Evolutionary conservation across 2,329 filamentous ascomycete genomes (phyloP).

Genomic region (Raffaelea arxii): DNA sequence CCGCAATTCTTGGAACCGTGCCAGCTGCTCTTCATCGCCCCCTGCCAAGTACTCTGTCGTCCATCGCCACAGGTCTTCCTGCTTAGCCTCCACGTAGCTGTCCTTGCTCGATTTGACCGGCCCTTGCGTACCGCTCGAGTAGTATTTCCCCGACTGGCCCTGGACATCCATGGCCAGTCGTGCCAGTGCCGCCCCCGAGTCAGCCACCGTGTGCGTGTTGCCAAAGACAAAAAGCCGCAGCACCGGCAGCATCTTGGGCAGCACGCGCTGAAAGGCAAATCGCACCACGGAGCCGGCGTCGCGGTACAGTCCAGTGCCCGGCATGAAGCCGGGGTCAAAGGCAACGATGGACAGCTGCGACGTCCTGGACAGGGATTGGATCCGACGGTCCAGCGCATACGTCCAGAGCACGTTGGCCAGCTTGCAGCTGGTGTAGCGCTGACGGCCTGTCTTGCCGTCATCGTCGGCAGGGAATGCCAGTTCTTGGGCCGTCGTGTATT

Average conservation of each 20-base stretch:
- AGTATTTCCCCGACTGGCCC: slow-evolving; percentile 23
- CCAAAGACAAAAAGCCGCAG: background rate
- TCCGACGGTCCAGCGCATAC: slow-evolving; percentile 29
- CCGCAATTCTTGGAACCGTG: slow-evolving; percentile 2
- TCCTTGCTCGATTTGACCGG: slow-evolving; percentile 29
- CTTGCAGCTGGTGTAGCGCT: slow-evolving; percentile 9
- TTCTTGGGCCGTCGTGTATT: slow-evolving; percentile 6
- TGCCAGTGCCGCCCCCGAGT: slow-evolving; percentile 30
- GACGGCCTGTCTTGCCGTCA: slow-evolving; percentile 4
- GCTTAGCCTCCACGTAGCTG: slow-evolving; percentile 33
- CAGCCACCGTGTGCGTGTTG: slow-evolving; percentile 25
- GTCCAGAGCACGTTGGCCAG: slow-evolving; percentile 26
- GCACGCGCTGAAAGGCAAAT: slow-evolving; percentile 12
- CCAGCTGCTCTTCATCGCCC: slow-evolving; percentile 1
- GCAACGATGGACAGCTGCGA: slow-evolving; percentile 3
- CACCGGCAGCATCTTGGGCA: slow-evolving; percentile 2
- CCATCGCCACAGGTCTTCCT: slow-evolving; percentile 40
- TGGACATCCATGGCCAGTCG: slow-evolving; percentile 22
- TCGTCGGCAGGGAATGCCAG: slow-evolving; percentile 5
- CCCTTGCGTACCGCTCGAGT: slow-evolving; percentile 29
- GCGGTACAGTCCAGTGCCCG: slow-evolving; percentile 22
- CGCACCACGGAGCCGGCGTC: slow-evolving; percentile 16
- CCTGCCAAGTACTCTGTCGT: slow-evolving; percentile 29
- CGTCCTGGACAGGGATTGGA: background rate
- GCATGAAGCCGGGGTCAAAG: slow-evolving; percentile 10